These are phyloP conservation scores for Penicillium crystallinum DNA, from an alignment of 495 filamentous ascomycete genomes.

Conservation along the genomic window DNA sequence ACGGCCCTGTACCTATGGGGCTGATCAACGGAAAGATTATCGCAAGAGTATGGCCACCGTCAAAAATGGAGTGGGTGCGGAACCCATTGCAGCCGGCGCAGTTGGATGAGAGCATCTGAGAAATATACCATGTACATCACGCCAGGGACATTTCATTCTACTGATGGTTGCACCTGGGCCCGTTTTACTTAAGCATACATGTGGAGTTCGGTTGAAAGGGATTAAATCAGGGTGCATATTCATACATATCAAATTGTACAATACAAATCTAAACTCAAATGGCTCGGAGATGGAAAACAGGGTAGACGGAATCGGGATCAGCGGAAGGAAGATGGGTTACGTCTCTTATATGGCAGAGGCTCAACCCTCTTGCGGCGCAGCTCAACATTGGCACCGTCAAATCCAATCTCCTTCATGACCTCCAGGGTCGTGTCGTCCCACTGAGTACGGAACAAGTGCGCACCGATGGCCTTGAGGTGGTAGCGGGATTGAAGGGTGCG, in stretches of 20 bases:
- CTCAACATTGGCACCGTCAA: constrained; percentile 74
- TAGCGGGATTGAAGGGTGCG: constrained; percentile 66
- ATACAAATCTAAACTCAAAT: constrained; percentile 35
- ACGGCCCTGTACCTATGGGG: constrained; percentile 79
- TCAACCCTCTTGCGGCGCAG: constrained; percentile 70
- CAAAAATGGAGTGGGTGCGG: constrained; percentile 46
- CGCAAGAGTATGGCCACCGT: constrained; percentile 52
- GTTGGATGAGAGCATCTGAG: constrained; percentile 13
- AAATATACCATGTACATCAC: not conserved
- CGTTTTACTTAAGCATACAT: constrained; percentile 15
- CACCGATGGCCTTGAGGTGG: constrained; percentile 67
- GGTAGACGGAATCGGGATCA: constrained; percentile 17
- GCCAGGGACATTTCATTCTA: not conserved
- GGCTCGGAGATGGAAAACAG: constrained; percentile 17
- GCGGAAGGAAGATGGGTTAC: constrained; percentile 44
- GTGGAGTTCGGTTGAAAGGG: constrained; percentile 27
- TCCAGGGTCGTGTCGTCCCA: constrained; percentile 84
- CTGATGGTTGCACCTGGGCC: not conserved
- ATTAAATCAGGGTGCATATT: constrained; percentile 37
- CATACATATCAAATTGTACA: constrained; percentile 47
- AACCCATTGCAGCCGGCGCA: constrained; percentile 44
- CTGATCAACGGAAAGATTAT: constrained; percentile 85
- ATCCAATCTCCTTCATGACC: constrained; percentile 76
- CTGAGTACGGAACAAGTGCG: constrained; percentile 75
- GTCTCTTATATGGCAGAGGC: constrained; percentile 51